Conservation (phyloP, 164 flowering plant genomes). For the Sextonia rubra region DNA sequence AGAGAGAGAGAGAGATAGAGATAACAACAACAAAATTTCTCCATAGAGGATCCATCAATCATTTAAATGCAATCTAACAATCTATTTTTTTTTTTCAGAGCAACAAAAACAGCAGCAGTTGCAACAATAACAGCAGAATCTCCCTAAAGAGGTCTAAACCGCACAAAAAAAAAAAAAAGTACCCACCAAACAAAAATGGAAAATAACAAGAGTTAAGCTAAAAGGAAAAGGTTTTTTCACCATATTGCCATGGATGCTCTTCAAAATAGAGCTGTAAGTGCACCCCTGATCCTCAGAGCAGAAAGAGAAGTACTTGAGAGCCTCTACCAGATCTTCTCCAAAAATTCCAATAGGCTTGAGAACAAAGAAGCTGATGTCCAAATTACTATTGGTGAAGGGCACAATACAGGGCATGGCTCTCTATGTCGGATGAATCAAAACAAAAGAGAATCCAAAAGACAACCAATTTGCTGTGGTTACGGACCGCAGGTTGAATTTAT, state of each 20-base stretch:
- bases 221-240: constrained; percentile 15
- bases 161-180: not conserved
- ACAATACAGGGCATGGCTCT: constrained; percentile 45
- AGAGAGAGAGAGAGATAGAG: too few relatives aligned
- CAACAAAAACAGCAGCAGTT: too few relatives aligned
- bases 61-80: too few relatives aligned
- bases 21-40: too few relatives aligned
- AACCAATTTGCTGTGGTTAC: not conserved
- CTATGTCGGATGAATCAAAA: not conserved
- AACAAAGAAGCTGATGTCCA: constrained; percentile 39
- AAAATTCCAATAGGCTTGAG: constrained; percentile 40
- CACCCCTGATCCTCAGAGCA: constrained; percentile 49
- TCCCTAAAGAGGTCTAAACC: not conserved
- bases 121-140: too few relatives aligned
- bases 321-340: constrained; percentile 12
- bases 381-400: constrained; percentile 45
- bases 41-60: too few relatives aligned
- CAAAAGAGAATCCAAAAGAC: not conserved
- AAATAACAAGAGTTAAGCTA: too few relatives aligned
- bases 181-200: not conserved
- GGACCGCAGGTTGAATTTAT: too few relatives aligned
- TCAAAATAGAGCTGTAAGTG: constrained; percentile 43
- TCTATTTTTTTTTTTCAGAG: too few relatives aligned
- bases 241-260: constrained; percentile 71
- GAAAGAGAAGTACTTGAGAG: constrained; percentile 39